These are phyloP conservation scores for Pythium myriotylum DNA, from an alignment of 352 stramenopile genomes.

Conservation along the genomic window DNA sequence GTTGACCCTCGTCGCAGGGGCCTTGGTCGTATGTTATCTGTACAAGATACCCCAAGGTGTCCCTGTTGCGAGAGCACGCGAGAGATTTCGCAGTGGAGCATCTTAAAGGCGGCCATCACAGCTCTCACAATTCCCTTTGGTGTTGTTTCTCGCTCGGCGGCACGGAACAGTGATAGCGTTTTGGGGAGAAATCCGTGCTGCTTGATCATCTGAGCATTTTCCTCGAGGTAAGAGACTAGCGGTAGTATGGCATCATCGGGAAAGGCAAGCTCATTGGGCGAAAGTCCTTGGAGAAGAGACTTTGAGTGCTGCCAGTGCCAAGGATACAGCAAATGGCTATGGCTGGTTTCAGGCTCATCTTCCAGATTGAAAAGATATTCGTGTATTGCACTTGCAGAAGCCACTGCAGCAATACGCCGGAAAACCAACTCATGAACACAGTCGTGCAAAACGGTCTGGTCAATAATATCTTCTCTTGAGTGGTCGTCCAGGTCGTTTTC, in stretches of 20 bases:
- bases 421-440: constrained; percentile 32
- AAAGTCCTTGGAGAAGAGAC: constrained; percentile 21
- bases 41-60: not conserved
- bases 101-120: constrained; percentile 31
- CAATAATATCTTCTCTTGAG: constrained; percentile 10
- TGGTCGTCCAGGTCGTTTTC: constrained; percentile 10
- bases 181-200: constrained; percentile 24
- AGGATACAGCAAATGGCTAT: constrained; percentile 16
- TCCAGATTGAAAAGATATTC: constrained; percentile 11
- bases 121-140: constrained; percentile 29
- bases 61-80: constrained; percentile 12
- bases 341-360: constrained; percentile 2
- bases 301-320: constrained; percentile 38
- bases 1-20: constrained; percentile 14
- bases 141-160: constrained; percentile 28
- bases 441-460: constrained; percentile 21
- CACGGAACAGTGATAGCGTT: constrained; percentile 25
- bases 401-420: constrained; percentile 9
- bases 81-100: constrained; percentile 28
- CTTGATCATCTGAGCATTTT: constrained; percentile 2
- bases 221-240: constrained; percentile 7
- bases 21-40: not conserved
- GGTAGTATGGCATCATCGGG: constrained; percentile 15
- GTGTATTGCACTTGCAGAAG: constrained; percentile 19
- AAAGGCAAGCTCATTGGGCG: constrained; percentile 26